Evolutionary conservation across 1,139 yeast species (phyloP), one percentile per base, ranked within the genome.

Genomic region (Yamadazyma diospyri): DNA sequence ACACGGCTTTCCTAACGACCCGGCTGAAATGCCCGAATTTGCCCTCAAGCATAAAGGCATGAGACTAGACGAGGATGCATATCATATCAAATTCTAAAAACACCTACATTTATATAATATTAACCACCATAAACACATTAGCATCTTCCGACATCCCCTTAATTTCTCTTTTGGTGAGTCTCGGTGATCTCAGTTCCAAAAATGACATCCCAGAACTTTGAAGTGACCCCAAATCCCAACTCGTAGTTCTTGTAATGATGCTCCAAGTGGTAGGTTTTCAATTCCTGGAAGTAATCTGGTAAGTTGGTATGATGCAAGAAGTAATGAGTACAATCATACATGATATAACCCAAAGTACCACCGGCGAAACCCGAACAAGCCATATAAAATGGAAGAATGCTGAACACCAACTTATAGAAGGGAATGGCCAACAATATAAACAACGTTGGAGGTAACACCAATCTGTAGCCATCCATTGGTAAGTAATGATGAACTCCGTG

Each of bases 211-310:
- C 98, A 92, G 60, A 87, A 87, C 62, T 76, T 78, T 40, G 88
- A 76, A 26, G 97, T 86, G 40, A 92, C 97, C 47, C 99, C 99
- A 49, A 87, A 92, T 2, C 97, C 99, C 52, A 88, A 64, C 59
- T 92, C 95, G 59, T 86, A 94, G 60, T 94, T 89, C 67, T 89
- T 89, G 69, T 92, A 92, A 56, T 92, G 99, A 59, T 92, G 99
- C 58, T 89, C 97, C 60, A 92, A 73, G 60, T 92, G 99, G 55
- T 86, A 81, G 33, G 83, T 85, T 64, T 92, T 92, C 51, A 87
- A 65, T 25, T 76, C 78, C 56, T 86, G 89, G 60, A 86, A 66
- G 54, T 69, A 83, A 30, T 64, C 53, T 14, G 98, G 98, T 50
- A 92, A 69, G 48, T 70, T 72, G 25, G 84, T 74, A 61, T 92